Evolutionary conservation across 2,329 filamentous ascomycete species (phyloP), one percentile per base, ranked within the genome.

Genomic region (Penicillium griseofulvum): DNA sequence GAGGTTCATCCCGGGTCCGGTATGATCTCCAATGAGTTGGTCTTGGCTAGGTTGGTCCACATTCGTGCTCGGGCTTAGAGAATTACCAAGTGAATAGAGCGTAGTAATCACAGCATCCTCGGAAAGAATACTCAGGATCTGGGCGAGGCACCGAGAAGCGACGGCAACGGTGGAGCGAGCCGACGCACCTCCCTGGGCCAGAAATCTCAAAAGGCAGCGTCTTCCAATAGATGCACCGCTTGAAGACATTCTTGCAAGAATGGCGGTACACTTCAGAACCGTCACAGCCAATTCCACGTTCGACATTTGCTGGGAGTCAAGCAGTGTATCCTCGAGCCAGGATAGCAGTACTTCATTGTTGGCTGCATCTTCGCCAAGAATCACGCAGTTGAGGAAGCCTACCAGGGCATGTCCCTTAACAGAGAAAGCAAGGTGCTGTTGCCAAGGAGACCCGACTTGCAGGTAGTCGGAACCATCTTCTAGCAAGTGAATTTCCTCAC

Each of bases 31-130:
- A 17, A 65, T 43, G 12, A 60, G 39, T 64, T 68, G 59, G 61
- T 71, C 58, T 53, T 72, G 72, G 56, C 71, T 65, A 26, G 63
- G 57, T 51, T 79, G 79, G 29, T 85, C 82, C 33, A 77, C 67
- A 17, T 75, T 76, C 7, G 81, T 80, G 44, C 83, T 85, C 5
- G 91, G 87, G 64, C 91, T 97, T 14, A 99, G 80, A 4, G 96
- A 88, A 69, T 99, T 99, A 19, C 94, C 94, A n/a, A 99, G 81
- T 0, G 91, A 94, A 74, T 99, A 99, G 10, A 99, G 79, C 1
- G 92, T 97, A 5, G 92, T 96, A 62, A 99, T 97, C 34, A 96
- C 84, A 34, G 91, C 88, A 77, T 99, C 94, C 65, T 96, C 89
- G 1, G 94, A 96, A 12, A 97, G 81, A 65, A 88, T 81, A 63